Conservation (phyloP, 371 early-diverging fungal species). For the Entomophthora muscae region DNA sequence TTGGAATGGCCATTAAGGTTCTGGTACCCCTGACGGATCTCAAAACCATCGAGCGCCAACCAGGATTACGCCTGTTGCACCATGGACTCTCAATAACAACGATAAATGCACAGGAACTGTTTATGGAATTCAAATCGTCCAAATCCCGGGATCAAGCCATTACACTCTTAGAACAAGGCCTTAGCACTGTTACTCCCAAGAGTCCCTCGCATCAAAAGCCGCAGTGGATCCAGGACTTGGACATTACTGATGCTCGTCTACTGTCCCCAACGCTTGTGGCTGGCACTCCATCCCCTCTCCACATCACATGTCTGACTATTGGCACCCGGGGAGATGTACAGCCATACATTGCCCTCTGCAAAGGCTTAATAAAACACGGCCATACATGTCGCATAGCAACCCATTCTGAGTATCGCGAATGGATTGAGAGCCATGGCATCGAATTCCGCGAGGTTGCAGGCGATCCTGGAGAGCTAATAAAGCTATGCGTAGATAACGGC, state of each 20-base stretch:
- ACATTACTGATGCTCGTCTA: constrained; percentile 8
- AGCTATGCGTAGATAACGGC: constrained; percentile 56
- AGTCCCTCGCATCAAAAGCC: constrained; percentile 13
- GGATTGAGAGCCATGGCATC: constrained; percentile 58
- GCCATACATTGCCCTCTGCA: constrained; percentile 67
- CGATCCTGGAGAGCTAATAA: constrained; percentile 45
- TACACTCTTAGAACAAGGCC: neutral
- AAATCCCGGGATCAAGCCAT: neutral
- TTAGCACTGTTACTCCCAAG: constrained; percentile 7
- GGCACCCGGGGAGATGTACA: constrained; percentile 81
- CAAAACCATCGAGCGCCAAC: constrained; percentile 13
- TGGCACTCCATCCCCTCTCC: constrained; percentile 28
- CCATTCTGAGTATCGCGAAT: constrained; percentile 49
- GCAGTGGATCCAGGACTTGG: constrained; percentile 12
- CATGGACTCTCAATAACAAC: constrained; percentile 22
- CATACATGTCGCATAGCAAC: constrained; percentile 60
- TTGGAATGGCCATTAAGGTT: constrained; percentile 8
- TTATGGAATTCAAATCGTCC: constrained; percentile 26
- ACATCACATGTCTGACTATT: constrained; percentile 60
- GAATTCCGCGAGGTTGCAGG: constrained; percentile 55
- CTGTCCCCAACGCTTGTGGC: too few species aligned
- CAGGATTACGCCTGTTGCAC: constrained; percentile 17
- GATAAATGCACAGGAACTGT: constrained; percentile 20
- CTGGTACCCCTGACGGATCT: constrained; percentile 23
- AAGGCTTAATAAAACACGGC: constrained; percentile 48